A percentile compares a stretch with the other conserved stretches of the same genome.
Conservation (phyloP, 2,329 filamentous ascomycete species). For the Trichophaea hybrida region DNA sequence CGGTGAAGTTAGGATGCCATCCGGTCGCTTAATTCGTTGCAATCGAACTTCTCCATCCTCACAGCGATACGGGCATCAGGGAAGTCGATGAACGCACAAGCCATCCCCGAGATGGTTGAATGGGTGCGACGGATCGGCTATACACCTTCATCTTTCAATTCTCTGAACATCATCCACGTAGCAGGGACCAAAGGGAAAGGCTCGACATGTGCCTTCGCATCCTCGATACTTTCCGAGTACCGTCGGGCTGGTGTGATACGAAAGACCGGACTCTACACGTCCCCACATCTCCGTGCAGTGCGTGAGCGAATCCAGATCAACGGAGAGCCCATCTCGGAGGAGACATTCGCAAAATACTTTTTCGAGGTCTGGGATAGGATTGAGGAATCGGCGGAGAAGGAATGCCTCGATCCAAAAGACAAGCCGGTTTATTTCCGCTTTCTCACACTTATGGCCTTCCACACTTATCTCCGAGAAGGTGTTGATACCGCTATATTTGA, state of each 20-base stretch:
- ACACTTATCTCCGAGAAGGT: slow-evolving; percentile 62
- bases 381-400: slow-evolving; percentile 39
- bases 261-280: slow-evolving; percentile 53
- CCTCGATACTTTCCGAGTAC: slow-evolving; percentile 59
- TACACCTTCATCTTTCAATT: slow-evolving; percentile 48
- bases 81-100: slow-evolving; percentile 54
- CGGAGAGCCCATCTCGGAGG: slow-evolving; percentile 43
- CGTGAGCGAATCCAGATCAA: slow-evolving; percentile 53
- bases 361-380: slow-evolving; percentile 52
- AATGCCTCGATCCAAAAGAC: slow-evolving; percentile 40
- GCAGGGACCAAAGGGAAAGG: slow-evolving; percentile 93
- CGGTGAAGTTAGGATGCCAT: slow-evolving; percentile 48
- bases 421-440: slow-evolving; percentile 92
- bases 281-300: slow-evolving; percentile 52
- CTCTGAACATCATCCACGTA: slow-evolving; percentile 58
- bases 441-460: slow-evolving; percentile 74
- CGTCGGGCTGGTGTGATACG: slow-evolving; percentile 28
- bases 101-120: slow-evolving; percentile 67
- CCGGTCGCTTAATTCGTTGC: slow-evolving; percentile 56
- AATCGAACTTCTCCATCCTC: slow-evolving; percentile 64
- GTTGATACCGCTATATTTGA: slow-evolving; percentile 72
- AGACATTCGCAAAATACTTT: slow-evolving; percentile 49
- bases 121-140: slow-evolving; percentile 68
- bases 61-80: slow-evolving; percentile 65
- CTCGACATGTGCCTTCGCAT: slow-evolving; percentile 70